These are phyloP conservation scores for Pulveroboletus ravenelii DNA, from an alignment of 768 basidiomycete genomes.

Conservation along the genomic window DNA sequence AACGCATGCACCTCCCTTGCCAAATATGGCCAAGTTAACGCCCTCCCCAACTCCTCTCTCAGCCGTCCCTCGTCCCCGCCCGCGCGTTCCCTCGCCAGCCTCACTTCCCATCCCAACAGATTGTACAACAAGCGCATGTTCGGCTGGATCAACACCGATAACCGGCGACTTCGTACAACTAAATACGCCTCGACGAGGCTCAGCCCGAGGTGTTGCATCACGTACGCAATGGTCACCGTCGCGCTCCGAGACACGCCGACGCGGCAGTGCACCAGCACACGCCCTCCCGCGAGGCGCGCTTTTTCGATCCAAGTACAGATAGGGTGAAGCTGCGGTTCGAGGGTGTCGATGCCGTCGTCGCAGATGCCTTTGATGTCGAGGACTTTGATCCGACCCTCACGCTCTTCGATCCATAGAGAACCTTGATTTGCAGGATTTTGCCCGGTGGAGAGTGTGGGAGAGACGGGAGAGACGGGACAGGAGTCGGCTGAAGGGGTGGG, in stretches of 20 bases:
- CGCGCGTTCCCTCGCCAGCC: conserved; percentile 75
- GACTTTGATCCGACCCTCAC: conserved; percentile 85
- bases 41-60: conserved; percentile 56
- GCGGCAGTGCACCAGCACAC: conserved; percentile 93
- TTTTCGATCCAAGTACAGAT: conserved; percentile 93
- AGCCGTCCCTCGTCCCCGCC: conserved; percentile 46
- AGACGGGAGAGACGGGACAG: conserved; percentile 1
- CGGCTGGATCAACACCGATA: conserved; percentile 91
- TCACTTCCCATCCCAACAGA: conserved; percentile 90
- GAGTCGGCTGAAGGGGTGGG: neutral
- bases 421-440: conserved; percentile 54
- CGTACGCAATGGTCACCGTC: conserved; percentile 94
- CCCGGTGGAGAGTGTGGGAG: conserved; percentile 34
- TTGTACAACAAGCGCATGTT: conserved; percentile 96
- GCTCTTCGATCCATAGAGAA: conserved; percentile 83
- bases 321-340: conserved; percentile 81
- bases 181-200: conserved; percentile 92
- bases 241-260: conserved; percentile 97
- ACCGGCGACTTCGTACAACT: conserved; percentile 81
- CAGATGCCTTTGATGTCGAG: conserved; percentile 89
- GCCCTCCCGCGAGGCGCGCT: conserved; percentile 77
- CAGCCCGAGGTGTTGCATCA: conserved; percentile 86
- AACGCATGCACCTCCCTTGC: conserved; percentile 80
- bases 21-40: conserved; percentile 80
- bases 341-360: conserved; percentile 94